Base-by-base conservation (phyloP, 768 basidiomycete genomes). In the Lactarius trivialis region DNA sequence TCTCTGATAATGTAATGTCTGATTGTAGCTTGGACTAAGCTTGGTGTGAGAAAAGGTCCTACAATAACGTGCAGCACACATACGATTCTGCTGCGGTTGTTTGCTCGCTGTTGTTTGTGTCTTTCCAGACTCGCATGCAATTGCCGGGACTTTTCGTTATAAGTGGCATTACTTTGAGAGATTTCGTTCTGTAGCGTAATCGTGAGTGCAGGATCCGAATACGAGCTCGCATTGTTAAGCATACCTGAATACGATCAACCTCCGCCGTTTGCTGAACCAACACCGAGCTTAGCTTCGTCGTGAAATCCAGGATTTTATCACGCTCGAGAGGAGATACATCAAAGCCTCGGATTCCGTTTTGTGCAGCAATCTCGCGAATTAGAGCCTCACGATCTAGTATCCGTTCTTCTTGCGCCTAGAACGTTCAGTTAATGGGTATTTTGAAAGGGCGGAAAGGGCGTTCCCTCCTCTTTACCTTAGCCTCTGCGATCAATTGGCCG, bases 281-380 rank as follows among this genome's bases (percentile, higher is more conserved):
- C 5, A 88, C 71, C 28, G 89, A 86, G 4, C 75, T 76, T 2
- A 97, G 75, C 55, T 81, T 82, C 9, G 84, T 75, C 28, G 85
- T 77, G 71, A 97, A 95, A 50, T 92, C 88, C 32, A 80, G 71
- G 21, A 93, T 79, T 70, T 92, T 82, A 43, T 84, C 82, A 43
- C 84, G 80, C 55, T 87, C 86, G 37, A 94, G 77, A 1, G 86
- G 85, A 0, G 84, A 79, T 54, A 84, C 78, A 56, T 82, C 84
- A 70, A 83, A 93, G 0, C 91, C 92, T 55, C 84, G 83, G 67
- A 98, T 85, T 9, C 81, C 78, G 67, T 89, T 77, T 65, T 84
- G 84, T 37, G 83, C 76, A 55, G 85, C 81, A 17, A 92, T 82
- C 53, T 85, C 83, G 14, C 82, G 83, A 59, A 98, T 86, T 26